phyloP scores from a whole-genome alignment of 805 yeast species.

The Candida qinlingensis region DNA sequence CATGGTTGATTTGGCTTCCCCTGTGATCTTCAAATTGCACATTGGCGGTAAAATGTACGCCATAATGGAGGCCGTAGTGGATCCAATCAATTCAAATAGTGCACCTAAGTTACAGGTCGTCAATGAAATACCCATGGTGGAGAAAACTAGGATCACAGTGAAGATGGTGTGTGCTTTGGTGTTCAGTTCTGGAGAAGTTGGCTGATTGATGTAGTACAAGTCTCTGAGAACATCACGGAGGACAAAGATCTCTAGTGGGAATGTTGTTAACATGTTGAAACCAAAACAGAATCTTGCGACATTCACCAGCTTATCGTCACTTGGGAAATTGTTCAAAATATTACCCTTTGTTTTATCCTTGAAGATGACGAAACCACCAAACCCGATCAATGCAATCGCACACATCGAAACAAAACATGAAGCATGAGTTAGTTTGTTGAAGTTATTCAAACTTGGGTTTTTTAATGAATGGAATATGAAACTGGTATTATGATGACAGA shows the following conservation, averaged over 20 bases:
- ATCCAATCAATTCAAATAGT: constrained; percentile 83
- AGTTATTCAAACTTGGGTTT: constrained; percentile 70
- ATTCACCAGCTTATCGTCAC: constrained; percentile 68
- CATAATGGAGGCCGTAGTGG: constrained; percentile 87
- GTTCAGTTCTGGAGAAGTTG: constrained; percentile 37
- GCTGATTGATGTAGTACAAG: constrained; percentile 35
- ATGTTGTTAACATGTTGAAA: constrained; percentile 85
- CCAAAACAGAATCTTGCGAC: constrained; percentile 90
- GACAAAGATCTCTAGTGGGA: constrained; percentile 87
- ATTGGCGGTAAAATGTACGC: constrained; percentile 90
- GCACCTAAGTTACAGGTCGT: constrained; percentile 87
- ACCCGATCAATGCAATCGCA: constrained; percentile 73
- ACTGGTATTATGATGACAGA: constrained; percentile 91
- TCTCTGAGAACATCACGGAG: constrained; percentile 83
- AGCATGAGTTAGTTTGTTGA: constrained; percentile 73
- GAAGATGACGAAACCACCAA: constrained; percentile 72
- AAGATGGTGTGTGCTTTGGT: constrained; percentile 50
- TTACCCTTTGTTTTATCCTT: constrained; percentile 81
- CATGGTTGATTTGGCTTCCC: constrained; percentile 31
- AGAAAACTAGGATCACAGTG: constrained; percentile 59
- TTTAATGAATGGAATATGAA: constrained; percentile 82
- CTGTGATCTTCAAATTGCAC: constrained; percentile 67
- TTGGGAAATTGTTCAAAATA: constrained; percentile 79
- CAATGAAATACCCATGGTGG: constrained; percentile 72
- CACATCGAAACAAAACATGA: constrained; percentile 78